Conservation (phyloP, 306 rosid genomes). For the Hippophae tibetana region DNA sequence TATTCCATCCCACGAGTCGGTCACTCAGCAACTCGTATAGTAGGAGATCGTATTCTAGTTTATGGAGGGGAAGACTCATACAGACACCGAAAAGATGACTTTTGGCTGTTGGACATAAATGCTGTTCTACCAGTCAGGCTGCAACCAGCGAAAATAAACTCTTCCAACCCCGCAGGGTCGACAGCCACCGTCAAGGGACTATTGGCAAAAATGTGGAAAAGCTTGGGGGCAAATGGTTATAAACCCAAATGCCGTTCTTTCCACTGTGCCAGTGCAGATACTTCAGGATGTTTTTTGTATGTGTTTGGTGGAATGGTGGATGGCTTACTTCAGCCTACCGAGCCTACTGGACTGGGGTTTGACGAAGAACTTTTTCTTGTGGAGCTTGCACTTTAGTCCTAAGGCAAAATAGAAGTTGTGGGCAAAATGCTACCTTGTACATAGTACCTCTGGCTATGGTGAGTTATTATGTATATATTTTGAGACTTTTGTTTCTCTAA, state of each 20-base stretch:
- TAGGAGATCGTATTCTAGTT: conserved; percentile 71
- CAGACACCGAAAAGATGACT: conserved; percentile 69
- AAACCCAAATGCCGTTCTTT: conserved; percentile 48
- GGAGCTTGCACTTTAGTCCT: conserved; percentile 62
- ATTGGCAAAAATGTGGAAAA: conserved; percentile 57
- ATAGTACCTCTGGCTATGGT: too few species aligned
- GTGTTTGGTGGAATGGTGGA: conserved; percentile 92
- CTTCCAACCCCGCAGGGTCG: too few species aligned
- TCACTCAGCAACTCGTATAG: conserved; percentile 68
- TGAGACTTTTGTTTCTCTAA: too few species aligned
- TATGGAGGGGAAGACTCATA: conserved; percentile 81
- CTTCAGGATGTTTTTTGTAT: conserved; percentile 47
- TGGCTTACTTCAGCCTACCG: conserved; percentile 39
- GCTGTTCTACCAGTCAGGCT: conserved; percentile 30
- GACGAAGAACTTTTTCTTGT: conserved; percentile 70
- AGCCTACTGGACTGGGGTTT: conserved; percentile 50
- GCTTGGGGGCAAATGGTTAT: conserved; percentile 40
- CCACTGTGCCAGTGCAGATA: conserved; percentile 75
- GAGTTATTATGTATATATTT: too few species aligned
- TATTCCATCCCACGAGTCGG: conserved; percentile 81
- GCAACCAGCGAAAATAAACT: conserved; percentile 31
- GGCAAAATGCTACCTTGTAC: too few species aligned
- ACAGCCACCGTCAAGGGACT: too few species aligned
- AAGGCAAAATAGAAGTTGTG: conserved; percentile 1
- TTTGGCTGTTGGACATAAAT: conserved; percentile 68